phyloP scores from a whole-genome alignment of 345 rosid genomes.

The Hevea brasiliensis region DNA sequence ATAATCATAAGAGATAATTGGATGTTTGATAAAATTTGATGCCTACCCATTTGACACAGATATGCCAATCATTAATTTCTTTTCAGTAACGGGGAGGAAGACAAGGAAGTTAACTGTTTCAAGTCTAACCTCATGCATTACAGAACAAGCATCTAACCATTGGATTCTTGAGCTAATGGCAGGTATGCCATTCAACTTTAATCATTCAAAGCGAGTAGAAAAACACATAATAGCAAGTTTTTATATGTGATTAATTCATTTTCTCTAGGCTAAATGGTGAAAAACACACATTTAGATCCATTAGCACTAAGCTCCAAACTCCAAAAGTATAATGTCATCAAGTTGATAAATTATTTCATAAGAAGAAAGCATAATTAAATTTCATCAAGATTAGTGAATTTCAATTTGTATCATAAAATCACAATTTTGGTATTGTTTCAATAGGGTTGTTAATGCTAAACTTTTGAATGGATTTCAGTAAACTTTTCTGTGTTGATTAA shows the following conservation, averaged over 20 bases:
- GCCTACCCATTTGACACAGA: background rate
- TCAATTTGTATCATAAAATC: too few relatives aligned
- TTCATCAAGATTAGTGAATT: too few relatives aligned
- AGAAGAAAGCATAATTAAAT: background rate
- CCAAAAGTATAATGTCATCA: background rate
- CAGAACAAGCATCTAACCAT: background rate
- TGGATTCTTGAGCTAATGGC: background rate
- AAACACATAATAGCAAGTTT: background rate
- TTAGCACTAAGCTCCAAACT: background rate
- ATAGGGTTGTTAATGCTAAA: too few relatives aligned
- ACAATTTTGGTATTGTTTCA: too few relatives aligned
- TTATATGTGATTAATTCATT: too few relatives aligned
- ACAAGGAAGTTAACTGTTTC: background rate
- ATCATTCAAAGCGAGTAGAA: background rate
- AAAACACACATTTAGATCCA: background rate
- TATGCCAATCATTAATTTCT: too few relatives aligned
- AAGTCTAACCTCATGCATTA: background rate
- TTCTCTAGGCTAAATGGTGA: background rate
- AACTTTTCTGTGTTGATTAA: too few relatives aligned
- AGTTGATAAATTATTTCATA: background rate
- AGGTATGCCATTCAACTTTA: background rate
- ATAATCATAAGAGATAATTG: slow-evolving; percentile 1
- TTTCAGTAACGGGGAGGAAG: background rate
- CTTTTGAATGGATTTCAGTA: too few relatives aligned
- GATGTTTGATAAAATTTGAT: background rate